Conservation (phyloP, 495 filamentous ascomycete genomes). For the Aspergillus nidulans region DNA sequence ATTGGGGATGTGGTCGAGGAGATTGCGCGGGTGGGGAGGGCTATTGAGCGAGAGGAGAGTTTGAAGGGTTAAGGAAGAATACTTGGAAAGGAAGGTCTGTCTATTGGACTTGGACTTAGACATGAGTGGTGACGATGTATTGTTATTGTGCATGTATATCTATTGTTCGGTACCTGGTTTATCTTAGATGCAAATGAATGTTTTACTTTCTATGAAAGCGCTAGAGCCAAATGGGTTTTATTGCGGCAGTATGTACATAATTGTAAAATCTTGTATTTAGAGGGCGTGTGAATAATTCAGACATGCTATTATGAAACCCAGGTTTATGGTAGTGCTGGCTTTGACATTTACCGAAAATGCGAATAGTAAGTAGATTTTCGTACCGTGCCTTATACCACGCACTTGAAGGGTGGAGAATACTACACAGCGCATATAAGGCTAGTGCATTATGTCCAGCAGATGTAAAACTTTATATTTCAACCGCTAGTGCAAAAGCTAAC, state of each 20-base stretch:
- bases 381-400: too few relatives aligned
- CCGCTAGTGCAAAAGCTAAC: constrained; percentile 3
- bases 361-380: too few relatives aligned
- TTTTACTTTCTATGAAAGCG: not conserved
- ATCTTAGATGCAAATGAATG: not conserved
- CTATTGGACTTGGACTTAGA: constrained; percentile 1
- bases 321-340: too few relatives aligned
- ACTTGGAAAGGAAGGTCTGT: not conserved
- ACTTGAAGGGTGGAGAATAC: too few relatives aligned
- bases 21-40: constrained; percentile 81
- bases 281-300: too few relatives aligned
- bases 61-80: constrained; percentile 48
- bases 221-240: constrained; percentile 14
- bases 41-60: constrained; percentile 74
- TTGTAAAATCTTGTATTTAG: too few relatives aligned
- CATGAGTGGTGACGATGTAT: constrained; percentile 14
- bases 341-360: too few relatives aligned
- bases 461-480: constrained; percentile 5
- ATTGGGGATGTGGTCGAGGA: constrained; percentile 86
- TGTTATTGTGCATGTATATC: constrained; percentile 14
- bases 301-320: too few relatives aligned
- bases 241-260: constrained; percentile 9
- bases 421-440: not conserved
- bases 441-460: constrained; percentile 8
- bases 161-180: not conserved